Evolutionary conservation across 495 filamentous ascomycete species (phyloP), one percentile per base, ranked within the genome.

Genomic region (Penicillium parvum): DNA sequence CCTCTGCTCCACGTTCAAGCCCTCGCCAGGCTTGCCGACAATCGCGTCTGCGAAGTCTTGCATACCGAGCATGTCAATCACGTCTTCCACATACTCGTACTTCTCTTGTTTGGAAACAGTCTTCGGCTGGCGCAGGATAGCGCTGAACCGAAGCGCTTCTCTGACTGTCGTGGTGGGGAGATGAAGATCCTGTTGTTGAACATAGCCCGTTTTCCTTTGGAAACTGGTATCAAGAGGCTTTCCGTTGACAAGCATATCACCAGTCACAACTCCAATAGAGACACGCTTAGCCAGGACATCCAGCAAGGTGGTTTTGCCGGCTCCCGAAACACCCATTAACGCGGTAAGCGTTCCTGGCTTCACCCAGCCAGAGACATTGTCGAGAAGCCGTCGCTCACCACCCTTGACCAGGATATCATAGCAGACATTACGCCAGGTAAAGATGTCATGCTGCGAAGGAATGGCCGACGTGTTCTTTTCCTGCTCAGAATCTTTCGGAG

Each of bases 161-260:
- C 90, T 75, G 14, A 95, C 90, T 16, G 90, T 96, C 1, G 83
- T 79, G 0, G 87, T 91, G 8, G 81, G 66, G 18, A 92, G 75
- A 64, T 95, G 90, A 5, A 95, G 74, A 73, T 96, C 90, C 58
- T 94, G 88, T 59, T 96, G 90, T 50, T 96, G 87, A 22, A 91
- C 90, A 57, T 95, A 96, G 3, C 89, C 90, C 2, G 88, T 94
- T 66, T 91, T 91, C 40, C 90, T 77, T 49, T 91, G 86, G 71
- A 96, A 95, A 1, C 85, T 89, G 10, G 69, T 69, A 55, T 94
- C 86, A 11, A 84, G 60, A 3, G 66, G 55, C 22, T 58, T 57
- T 1, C 76, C 76, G 46, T 80, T 72, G 7, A 80, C 74, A 8
- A 78, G 55, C 58, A 80, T 74, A 27, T 77, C 72, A 2, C 76